Base-by-base conservation (phyloP, 768 basidiomycete genomes). In the Boletellus emodensis region DNA sequence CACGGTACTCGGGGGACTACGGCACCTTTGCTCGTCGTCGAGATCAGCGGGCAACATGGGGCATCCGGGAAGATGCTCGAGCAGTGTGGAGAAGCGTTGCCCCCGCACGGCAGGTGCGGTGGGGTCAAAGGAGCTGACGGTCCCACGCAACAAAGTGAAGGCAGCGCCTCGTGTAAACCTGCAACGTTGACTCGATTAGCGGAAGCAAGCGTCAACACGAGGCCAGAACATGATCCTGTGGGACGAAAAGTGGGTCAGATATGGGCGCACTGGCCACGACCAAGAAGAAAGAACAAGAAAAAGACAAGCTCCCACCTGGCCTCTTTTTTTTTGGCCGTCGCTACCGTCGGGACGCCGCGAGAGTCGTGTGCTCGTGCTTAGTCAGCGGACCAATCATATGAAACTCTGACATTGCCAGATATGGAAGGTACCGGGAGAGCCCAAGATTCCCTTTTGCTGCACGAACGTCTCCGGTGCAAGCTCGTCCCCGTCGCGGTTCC, bases 371-470 rank as follows among this genome's bases (percentile, higher is more conserved):
- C 57, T 34, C 24, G 1, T 26, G 59, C 44, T 66, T 60, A 64
- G 66, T 68, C 59, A 66, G 48, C 66, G 5, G 10, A 33, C 57
- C 61, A 67, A 65, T 65, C 63, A 67, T 60, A 68, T 63, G 63
- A 37, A 38, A 54, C 42, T 39, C 48, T 9, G 28, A 5, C 2
- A 40, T 54, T 52, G 35, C 62, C 55, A n/a, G 50, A 65, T 60
- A 52, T 55, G 58, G 56, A 13, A 42, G 26, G 24, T 43, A 6
- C 20, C 22, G n/a, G 12, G 38, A 26, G 33, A 18, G 37, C 17
- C 28, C 39, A 52, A 22, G 46, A 18, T 38, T 37, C 44, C 49
- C 37, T 51, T 60, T 56, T 48, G 30, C 50, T 48, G 41, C 15
- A 26, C 54, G 30, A 14, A 18, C 52, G 49, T 44, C 58, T 14